These are phyloP conservation scores for Pogostemon cablin DNA, from an alignment of 257 asterid species.

Conservation along the genomic window DNA sequence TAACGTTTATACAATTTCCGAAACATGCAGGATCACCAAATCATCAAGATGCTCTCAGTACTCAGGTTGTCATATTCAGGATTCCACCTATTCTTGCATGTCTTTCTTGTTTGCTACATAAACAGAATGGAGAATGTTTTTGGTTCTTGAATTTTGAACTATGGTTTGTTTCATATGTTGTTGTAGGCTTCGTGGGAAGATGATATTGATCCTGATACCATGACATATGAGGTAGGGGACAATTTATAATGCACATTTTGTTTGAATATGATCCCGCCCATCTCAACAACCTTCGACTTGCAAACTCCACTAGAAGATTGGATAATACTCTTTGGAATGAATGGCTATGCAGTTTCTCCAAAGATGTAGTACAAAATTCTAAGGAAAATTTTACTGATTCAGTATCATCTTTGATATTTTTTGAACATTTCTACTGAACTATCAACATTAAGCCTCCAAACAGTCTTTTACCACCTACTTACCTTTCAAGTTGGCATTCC, in stretches of 20 bases:
- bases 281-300: neutral
- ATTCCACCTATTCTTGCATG: neutral
- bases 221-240: slow-evolving; percentile 79
- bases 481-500: too few species aligned
- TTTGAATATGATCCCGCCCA: neutral
- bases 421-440: slow-evolving; percentile 6
- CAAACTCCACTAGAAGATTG: neutral
- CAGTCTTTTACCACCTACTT: too few species aligned
- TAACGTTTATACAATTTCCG: neutral
- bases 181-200: slow-evolving; percentile 72
- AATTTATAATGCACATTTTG: neutral
- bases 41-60: slow-evolving; percentile 53
- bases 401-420: neutral
- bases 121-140: too few species aligned
- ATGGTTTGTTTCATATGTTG: slow-evolving; percentile 26
- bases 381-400: too few species aligned
- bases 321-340: neutral
- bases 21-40: slow-evolving; percentile 48
- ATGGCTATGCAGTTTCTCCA: slow-evolving; percentile 1
- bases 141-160: too few species aligned
- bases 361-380: neutral
- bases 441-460: neutral
- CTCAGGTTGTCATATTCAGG: slow-evolving; percentile 51
- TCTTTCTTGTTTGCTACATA: too few species aligned
- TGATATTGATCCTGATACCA: slow-evolving; percentile 77